Percentiles rank a stretch among this genome's conserved stretches.
phyloP scores from a whole-genome alignment of 148 eudicot genomes.

The Rhododendron simsii region DNA sequence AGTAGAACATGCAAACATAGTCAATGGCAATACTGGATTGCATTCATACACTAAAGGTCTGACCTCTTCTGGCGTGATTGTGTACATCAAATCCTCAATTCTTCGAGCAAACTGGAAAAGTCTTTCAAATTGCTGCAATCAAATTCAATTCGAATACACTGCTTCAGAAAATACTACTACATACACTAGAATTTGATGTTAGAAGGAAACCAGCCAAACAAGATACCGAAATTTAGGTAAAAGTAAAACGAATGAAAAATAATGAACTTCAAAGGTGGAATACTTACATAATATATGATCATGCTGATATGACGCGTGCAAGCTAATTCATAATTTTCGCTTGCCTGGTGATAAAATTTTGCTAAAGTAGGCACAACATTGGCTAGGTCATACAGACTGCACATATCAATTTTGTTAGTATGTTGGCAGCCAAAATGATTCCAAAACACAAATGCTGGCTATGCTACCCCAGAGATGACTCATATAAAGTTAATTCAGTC shows the following conservation, averaged over 20 bases:
- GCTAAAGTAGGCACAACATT: constrained; percentile 88
- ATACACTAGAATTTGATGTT: background rate
- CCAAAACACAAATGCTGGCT: constrained; percentile 2
- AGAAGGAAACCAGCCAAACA: constrained; percentile 2
- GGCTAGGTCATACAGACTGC: constrained; percentile 94
- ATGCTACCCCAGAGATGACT: background rate
- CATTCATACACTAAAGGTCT: constrained; percentile 13
- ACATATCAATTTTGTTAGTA: constrained; percentile 21
- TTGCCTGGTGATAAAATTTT: constrained; percentile 95
- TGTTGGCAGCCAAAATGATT: background rate
- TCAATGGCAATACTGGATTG: background rate
- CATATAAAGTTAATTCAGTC: background rate
- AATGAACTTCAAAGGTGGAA: background rate
- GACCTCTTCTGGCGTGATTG: constrained; percentile 93
- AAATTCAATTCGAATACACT: background rate
- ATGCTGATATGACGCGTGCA: constrained; percentile 82
- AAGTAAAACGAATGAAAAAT: background rate
- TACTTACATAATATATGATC: constrained; percentile 81
- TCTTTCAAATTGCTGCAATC: constrained; percentile 79
- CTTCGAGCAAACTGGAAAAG: constrained; percentile 86
- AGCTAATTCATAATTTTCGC: constrained; percentile 94
- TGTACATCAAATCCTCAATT: constrained; percentile 88
- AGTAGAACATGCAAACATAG: background rate
- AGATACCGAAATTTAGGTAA: background rate
- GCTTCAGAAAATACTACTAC: background rate